phyloP scores from a whole-genome alignment of 139 green algal species.

The Chlamydomonas eustigma region DNA sequence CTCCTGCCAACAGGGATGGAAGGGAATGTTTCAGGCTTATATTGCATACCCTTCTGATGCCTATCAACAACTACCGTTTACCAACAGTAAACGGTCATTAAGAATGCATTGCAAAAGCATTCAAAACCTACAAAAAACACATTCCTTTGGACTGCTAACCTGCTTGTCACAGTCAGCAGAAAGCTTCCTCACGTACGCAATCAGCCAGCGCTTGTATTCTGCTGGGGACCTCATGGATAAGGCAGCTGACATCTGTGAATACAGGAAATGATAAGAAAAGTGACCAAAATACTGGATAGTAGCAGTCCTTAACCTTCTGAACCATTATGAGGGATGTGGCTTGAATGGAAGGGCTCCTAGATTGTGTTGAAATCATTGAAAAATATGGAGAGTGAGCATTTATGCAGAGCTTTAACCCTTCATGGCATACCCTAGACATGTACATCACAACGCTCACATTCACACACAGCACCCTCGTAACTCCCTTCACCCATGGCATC shows the following conservation, averaged over 20 bases:
- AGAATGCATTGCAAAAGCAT: neutral
- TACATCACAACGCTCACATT: too few relatives aligned
- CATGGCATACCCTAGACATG: too few relatives aligned
- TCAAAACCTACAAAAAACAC: neutral
- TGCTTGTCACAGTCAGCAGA: constrained; percentile 32
- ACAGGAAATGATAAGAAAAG: neutral
- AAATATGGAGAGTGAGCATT: neutral
- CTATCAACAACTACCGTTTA: neutral
- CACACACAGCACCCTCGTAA: too few relatives aligned
- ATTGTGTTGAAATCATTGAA: neutral
- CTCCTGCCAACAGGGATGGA: neutral
- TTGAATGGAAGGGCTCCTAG: too few relatives aligned
- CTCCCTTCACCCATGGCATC: too few relatives aligned
- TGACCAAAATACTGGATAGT: neutral
- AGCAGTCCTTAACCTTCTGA: neutral
- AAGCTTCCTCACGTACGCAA: constrained; percentile 56
- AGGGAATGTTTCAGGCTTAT: neutral
- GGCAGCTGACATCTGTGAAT: constrained; percentile 49
- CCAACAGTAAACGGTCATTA: neutral
- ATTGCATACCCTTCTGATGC: neutral
- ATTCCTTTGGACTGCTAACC: neutral
- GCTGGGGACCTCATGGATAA: constrained; percentile 34
- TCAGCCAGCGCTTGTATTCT: constrained; percentile 61
- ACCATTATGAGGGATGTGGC: too few relatives aligned
- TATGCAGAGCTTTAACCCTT: neutral